A percentile compares a stretch with the other conserved stretches of the same genome.
phyloP scores from a whole-genome alignment of 176 grass and related monocot species.

The Oryza australiensis region DNA sequence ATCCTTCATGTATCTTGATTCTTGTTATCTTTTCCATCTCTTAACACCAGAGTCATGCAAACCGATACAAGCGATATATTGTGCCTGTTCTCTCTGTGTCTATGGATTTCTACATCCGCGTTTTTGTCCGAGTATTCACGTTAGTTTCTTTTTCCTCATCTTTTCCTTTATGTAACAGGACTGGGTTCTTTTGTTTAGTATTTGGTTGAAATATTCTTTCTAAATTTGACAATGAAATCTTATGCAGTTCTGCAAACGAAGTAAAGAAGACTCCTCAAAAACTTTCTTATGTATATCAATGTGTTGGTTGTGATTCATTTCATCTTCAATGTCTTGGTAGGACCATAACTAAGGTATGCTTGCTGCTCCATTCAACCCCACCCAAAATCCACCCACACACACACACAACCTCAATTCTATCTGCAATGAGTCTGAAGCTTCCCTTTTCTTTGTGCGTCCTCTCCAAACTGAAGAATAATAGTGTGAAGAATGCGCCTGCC shows the following conservation, averaged over 20 bases:
- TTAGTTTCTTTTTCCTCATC: conserved; percentile 34
- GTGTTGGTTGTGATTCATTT: conserved; percentile 96
- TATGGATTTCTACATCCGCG: conserved; percentile 98
- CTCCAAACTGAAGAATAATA: conserved; percentile 61
- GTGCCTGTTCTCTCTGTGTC: conserved; percentile 88
- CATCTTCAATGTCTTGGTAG: conserved; percentile 88
- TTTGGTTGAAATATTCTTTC: conserved; percentile 28
- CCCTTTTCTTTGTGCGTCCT: conserved; percentile 32
- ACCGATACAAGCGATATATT: conserved; percentile 93
- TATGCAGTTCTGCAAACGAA: conserved; percentile 84
- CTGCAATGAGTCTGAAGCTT: conserved; percentile 19
- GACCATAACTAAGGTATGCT: conserved; percentile 69
- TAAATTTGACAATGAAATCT: conserved; percentile 24
- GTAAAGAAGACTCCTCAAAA: conserved; percentile 94
- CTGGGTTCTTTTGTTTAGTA: conserved; percentile 8
- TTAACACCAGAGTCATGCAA: conserved; percentile 85
- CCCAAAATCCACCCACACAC: neutral
- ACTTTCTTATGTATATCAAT: conserved; percentile 97
- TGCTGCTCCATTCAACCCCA: neutral
- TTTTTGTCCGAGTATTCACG: conserved; percentile 98
- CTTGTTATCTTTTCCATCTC: conserved; percentile 20
- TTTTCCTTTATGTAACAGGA: conserved; percentile 1
- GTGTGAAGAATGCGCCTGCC: conserved; percentile 76
- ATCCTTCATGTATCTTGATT: conserved; percentile 5
- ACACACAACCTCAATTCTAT: neutral